phyloP scores from a whole-genome alignment of 129 eudicot genomes.

The Flaveria sonorensis region DNA sequence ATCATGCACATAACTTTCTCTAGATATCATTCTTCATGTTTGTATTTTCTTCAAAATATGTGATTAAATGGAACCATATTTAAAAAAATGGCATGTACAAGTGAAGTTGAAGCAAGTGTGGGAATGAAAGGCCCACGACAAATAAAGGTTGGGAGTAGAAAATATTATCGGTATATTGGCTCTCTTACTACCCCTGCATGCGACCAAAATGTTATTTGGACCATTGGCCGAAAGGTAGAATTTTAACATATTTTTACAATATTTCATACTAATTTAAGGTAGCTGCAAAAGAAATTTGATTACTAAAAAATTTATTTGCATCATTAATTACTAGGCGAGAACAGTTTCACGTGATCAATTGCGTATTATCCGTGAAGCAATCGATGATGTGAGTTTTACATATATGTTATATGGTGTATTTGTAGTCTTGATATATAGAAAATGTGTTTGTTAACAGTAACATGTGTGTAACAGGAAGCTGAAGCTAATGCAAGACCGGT shows the following conservation, averaged over 20 bases:
- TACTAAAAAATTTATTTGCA: background rate
- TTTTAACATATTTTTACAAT: too few species aligned
- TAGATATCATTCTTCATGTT: too few species aligned
- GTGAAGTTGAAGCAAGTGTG: constrained; percentile 9
- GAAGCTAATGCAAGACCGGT: background rate
- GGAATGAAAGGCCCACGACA: constrained; percentile 27
- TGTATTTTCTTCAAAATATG: background rate
- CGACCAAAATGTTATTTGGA: constrained; percentile 39
- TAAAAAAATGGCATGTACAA: constrained; percentile 10
- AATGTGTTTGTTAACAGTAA: background rate
- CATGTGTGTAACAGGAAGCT: constrained; percentile 13
- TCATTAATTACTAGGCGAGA: constrained; percentile 12
- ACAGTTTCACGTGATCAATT: constrained; percentile 26
- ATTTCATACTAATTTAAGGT: too few species aligned
- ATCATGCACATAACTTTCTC: too few species aligned
- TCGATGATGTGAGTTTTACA: constrained; percentile 23
- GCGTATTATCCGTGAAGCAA: constrained; percentile 24
- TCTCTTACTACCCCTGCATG: constrained; percentile 45
- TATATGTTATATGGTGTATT: background rate
- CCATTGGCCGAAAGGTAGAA: constrained; percentile 35
- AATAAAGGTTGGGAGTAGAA: constrained; percentile 21
- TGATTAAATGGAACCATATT: constrained; percentile 33
- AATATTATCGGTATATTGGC: constrained; percentile 39
- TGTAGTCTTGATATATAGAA: background rate
- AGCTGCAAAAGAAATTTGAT: background rate